Evolutionary conservation across 2,329 filamentous ascomycete species (phyloP), one percentile per base, ranked within the genome.

Genomic region (Sporothrix sp.): DNA sequence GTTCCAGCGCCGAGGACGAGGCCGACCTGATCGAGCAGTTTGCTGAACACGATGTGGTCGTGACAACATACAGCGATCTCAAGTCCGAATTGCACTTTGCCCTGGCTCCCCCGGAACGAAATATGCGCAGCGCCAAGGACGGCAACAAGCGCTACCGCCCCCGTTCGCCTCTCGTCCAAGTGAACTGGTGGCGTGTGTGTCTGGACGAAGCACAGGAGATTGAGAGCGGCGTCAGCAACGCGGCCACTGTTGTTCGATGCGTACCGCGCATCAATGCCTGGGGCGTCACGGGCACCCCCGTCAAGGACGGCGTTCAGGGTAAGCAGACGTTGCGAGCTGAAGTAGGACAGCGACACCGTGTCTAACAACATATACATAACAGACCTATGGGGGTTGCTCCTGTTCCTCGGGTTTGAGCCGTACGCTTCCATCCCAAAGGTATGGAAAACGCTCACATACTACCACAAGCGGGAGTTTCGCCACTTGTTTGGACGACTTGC

Each of bases 201-300:
- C 72, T 85, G 1, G 82, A 85, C 52, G 89, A 83, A 70, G 82
- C 91, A 0, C 93, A 98, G 61, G 95, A 95, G 85, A 82, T 97
- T 37, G 91, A 97, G 63, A 91, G 80, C 57, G 88, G 89, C 30
- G 82, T 94, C 4, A 90, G 81, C 59, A 83, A 87, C 58, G 87
- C 91, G 25, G 90, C 93, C 1, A 79, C 75, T 42, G 81, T 96
- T 13, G 89, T 89, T 32, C 79, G 82, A 36, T 71, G 84, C 23
- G 84, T 98, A 54, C 89, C 91, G 39, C 78, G 93, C 25, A 68
- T 86, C 56, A 90, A 95, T 66, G 84, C 88, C 2, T 97, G 93
- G 93, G 89, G 85, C 13, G 82, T 98, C 36, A 91, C 88, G 0
- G 93, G 88, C 37, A 98, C 93, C 1, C 93, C 93, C 0, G 75